These are phyloP conservation scores for Chytridiales sp. DNA, from an alignment of 371 early-diverging fungal genomes.

Conservation along the genomic window DNA sequence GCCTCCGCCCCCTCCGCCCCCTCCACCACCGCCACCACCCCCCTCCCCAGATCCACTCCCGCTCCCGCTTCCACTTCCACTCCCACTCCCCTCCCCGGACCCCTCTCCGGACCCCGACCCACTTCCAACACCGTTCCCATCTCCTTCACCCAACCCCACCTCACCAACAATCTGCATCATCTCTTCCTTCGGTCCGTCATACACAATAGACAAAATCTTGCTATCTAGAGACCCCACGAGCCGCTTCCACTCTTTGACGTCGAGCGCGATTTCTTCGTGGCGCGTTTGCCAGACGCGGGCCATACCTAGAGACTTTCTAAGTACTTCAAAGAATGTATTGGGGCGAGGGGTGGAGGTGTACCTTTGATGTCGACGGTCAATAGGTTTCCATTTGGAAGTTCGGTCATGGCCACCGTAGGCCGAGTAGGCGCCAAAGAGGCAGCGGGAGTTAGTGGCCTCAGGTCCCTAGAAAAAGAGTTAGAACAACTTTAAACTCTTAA, in stretches of 20 bases:
- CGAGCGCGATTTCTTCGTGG: constrained; percentile 53
- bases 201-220: constrained; percentile 61
- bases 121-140: constrained; percentile 32
- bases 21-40: constrained; percentile 47
- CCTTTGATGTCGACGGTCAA: constrained; percentile 60
- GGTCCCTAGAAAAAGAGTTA: too few relatives aligned
- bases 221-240: constrained; percentile 70
- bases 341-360: constrained; percentile 8
- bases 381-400: constrained; percentile 64
- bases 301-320: constrained; percentile 48
- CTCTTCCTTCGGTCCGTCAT: constrained; percentile 50
- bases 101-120: constrained; percentile 38
- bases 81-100: constrained; percentile 22
- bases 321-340: constrained; percentile 22
- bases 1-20: constrained; percentile 41
- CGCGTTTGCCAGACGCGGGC: constrained; percentile 72
- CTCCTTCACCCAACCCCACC: constrained; percentile 14
- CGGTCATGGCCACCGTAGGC: constrained; percentile 32
- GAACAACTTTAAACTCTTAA: too few relatives aligned
- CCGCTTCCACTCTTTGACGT: constrained; percentile 71
- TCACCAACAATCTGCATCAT: constrained; percentile 10
- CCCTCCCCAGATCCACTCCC: constrained; percentile 25
- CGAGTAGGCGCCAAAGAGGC: constrained; percentile 8
- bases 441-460: too few relatives aligned
- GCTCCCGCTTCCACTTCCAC: constrained; percentile 25